phyloP scores from a whole-genome alignment of 2,329 filamentous ascomycete species.

The Aspergillus floridensis region DNA sequence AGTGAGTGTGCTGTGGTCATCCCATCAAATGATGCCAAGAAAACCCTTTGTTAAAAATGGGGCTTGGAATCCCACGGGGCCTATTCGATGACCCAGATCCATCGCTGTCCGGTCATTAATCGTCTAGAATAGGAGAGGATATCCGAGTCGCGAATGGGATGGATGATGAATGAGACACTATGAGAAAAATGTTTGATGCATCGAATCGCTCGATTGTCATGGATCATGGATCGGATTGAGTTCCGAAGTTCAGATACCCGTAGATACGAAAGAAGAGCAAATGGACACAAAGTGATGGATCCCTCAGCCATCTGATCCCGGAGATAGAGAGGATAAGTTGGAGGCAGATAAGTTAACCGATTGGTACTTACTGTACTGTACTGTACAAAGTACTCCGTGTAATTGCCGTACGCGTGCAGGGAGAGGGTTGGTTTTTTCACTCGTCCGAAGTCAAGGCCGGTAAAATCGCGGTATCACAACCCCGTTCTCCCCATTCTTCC shows the following conservation, averaged over 20 bases:
- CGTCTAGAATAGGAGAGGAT: background rate
- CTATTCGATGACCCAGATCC: background rate
- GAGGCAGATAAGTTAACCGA: background rate
- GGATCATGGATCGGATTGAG: background rate
- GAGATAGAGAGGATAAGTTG: background rate
- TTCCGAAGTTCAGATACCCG: background rate
- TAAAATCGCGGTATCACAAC: background rate
- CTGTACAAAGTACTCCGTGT: background rate
- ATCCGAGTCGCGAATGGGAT: background rate
- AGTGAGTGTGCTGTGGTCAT: background rate
- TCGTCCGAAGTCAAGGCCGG: background rate
- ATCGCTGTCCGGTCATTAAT: no score
- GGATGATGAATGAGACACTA: background rate
- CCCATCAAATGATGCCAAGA: conserved; percentile 23
- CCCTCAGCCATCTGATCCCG: background rate
- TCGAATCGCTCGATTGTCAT: background rate
- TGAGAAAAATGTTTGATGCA: background rate
- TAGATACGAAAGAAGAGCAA: background rate
- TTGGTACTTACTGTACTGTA: no score
- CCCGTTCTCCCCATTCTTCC: background rate
- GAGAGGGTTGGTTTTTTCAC: background rate
- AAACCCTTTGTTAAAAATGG: background rate
- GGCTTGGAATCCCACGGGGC: background rate
- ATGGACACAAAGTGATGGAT: background rate
- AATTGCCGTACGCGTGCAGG: background rate